phyloP scores from a whole-genome alignment of 495 filamentous ascomycete genomes.

The Penicillium manginii region DNA sequence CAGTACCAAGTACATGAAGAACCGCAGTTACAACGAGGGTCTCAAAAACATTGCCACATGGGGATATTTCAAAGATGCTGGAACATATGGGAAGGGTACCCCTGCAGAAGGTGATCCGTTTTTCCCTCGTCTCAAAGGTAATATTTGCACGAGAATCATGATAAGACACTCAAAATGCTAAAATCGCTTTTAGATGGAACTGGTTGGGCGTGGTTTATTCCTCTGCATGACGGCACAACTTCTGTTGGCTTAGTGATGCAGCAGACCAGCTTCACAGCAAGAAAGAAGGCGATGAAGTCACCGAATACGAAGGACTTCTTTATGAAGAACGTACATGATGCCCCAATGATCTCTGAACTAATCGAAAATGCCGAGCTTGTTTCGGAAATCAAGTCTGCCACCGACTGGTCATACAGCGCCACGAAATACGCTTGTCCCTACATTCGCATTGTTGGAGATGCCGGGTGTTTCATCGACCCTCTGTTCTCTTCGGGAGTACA shows the following conservation, averaged over 20 bases:
- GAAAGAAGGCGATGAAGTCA: conserved; percentile 32
- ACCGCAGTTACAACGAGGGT: conserved; percentile 37
- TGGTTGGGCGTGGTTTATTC: conserved; percentile 42
- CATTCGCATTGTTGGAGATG: conserved; percentile 43
- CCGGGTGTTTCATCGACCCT: conserved; percentile 49
- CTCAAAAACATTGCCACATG: conserved; percentile 44
- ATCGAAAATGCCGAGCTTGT: conserved; percentile 33
- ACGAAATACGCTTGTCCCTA: conserved; percentile 39
- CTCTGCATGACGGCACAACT: conserved; percentile 34
- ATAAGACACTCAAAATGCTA: not conserved
- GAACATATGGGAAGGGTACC: conserved; percentile 21
- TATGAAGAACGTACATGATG: conserved; percentile 34
- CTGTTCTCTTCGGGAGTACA: conserved; percentile 54
- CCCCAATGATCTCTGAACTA: conserved; percentile 28
- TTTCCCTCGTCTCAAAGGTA: conserved; percentile 27
- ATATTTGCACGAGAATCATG: not conserved
- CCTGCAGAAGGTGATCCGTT: conserved; percentile 27
- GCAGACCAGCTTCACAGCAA: conserved; percentile 30
- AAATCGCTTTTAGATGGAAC: conserved; percentile 14
- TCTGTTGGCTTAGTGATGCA: conserved; percentile 43
- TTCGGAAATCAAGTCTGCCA: conserved; percentile 41
- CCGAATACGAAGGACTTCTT: conserved; percentile 41
- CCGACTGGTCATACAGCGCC: conserved; percentile 51
- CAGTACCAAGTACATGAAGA: conserved; percentile 45
- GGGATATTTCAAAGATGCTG: conserved; percentile 42